Conservation (phyloP, 495 filamentous ascomycete genomes). For the Xylaria bambusicola region DNA sequence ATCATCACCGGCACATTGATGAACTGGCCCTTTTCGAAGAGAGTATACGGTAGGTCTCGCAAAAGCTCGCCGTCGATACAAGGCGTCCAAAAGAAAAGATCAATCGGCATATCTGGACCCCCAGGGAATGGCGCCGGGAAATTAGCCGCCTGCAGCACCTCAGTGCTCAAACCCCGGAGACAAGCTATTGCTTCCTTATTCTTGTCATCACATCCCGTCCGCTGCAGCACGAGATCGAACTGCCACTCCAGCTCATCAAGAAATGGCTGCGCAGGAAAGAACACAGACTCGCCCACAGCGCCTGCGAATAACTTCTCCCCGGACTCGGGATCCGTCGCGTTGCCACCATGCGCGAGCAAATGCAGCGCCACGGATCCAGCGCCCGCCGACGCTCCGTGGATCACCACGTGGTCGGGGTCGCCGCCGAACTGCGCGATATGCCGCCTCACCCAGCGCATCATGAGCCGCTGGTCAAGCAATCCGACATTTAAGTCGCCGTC, state of each 20-base stretch:
- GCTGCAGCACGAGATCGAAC: slow-evolving; percentile 34
- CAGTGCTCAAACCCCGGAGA: slow-evolving; percentile 50
- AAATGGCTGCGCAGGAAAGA: slow-evolving; percentile 46
- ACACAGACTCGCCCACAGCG: slow-evolving; percentile 43
- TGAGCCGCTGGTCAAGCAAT: slow-evolving; percentile 67
- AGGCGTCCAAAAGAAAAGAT: slow-evolving; percentile 58
- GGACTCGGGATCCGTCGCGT: slow-evolving; percentile 38
- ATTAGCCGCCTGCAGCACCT: slow-evolving; percentile 56
- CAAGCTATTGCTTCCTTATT: slow-evolving; percentile 44
- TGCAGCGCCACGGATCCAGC: slow-evolving; percentile 67
- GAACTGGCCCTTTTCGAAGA: slow-evolving; percentile 33
- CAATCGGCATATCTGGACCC: slow-evolving; percentile 40
- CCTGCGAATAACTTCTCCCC: slow-evolving; percentile 38
- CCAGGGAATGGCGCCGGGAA: slow-evolving; percentile 46
- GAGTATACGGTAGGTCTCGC: slow-evolving; percentile 36
- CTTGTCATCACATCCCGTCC: slow-evolving; percentile 32
- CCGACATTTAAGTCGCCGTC: slow-evolving; percentile 66
- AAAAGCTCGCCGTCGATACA: slow-evolving; percentile 65
- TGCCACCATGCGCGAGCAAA: slow-evolving; percentile 52
- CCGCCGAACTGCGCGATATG: slow-evolving; percentile 72
- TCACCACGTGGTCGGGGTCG: slow-evolving; percentile 68
- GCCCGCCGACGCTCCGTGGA: slow-evolving; percentile 73
- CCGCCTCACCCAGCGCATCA: slow-evolving; percentile 68
- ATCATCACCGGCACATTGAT: slow-evolving; percentile 38
- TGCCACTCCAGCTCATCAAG: slow-evolving; percentile 48